Percentiles rank a stretch among this genome's conserved stretches.
Conservation (phyloP, 1,284 basidiomycete species). For the Ustilago hordei region DNA sequence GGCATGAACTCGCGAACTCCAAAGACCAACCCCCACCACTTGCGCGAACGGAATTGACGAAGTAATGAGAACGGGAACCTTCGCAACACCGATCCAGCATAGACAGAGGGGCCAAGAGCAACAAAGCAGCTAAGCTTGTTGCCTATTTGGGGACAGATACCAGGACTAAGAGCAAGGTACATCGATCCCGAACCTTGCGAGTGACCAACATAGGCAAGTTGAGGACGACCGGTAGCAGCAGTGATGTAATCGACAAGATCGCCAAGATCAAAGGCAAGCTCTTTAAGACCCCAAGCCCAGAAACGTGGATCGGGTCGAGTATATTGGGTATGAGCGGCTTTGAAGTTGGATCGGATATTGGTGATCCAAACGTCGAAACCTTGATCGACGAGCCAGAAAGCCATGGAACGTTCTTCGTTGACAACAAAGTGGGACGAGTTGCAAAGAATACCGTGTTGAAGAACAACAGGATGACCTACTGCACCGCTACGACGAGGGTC, state of each 20-base stretch:
- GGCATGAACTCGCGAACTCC: slow-evolving; percentile 67
- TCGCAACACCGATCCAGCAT: slow-evolving; percentile 65
- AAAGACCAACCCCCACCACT: slow-evolving; percentile 67
- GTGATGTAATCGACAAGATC: slow-evolving; percentile 67
- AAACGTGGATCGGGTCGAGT: slow-evolving; percentile 66
- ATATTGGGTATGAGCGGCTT: slow-evolving; percentile 65
- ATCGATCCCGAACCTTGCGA: slow-evolving; percentile 68
- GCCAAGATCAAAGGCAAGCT: slow-evolving; percentile 65
- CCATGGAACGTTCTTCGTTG: slow-evolving; percentile 67
- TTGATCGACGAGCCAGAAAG: slow-evolving; percentile 69
- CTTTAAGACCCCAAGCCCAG: slow-evolving; percentile 69
- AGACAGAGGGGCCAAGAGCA: slow-evolving; percentile 67
- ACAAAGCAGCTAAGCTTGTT: slow-evolving; percentile 64
- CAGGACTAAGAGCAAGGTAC: slow-evolving; percentile 66
- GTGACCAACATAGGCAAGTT: slow-evolving; percentile 67
- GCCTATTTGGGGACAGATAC: slow-evolving; percentile 65
- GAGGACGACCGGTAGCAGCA: slow-evolving; percentile 56
- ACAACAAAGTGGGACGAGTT: slow-evolving; percentile 67
- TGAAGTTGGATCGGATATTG: slow-evolving; percentile 68
- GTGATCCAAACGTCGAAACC: slow-evolving; percentile 69
- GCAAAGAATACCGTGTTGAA: slow-evolving; percentile 69
- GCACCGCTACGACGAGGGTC: slow-evolving; percentile 64
- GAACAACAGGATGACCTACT: slow-evolving; percentile 66
- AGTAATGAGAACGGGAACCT: slow-evolving; percentile 67
- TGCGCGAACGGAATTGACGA: slow-evolving; percentile 61